Conservation (phyloP, 176 grass and related monocot species). For the Luzula sylvatica region DNA sequence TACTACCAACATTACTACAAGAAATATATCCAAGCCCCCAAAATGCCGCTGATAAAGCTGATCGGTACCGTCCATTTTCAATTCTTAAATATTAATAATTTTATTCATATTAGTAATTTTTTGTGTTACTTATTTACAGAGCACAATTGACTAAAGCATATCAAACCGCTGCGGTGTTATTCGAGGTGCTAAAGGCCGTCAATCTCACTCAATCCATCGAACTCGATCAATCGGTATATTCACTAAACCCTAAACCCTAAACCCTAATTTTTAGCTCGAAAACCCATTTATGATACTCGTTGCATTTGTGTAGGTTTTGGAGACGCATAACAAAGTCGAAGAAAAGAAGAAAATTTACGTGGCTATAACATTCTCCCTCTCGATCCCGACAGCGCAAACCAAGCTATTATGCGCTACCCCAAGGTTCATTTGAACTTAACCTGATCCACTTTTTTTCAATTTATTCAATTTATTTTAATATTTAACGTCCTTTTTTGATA, state of each 20-base stretch:
- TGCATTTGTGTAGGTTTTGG: slow-evolving; percentile 38
- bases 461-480: not conserved
- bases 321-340: slow-evolving; percentile 67
- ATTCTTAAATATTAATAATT: not conserved
- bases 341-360: slow-evolving; percentile 85
- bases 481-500: not conserved
- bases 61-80: slow-evolving; percentile 42
- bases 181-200: slow-evolving; percentile 90
- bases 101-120: not conserved
- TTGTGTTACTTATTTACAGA: slow-evolving; percentile 18
- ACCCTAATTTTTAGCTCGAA: no score
- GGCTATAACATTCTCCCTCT: slow-evolving; percentile 95
- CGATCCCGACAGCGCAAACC: slow-evolving; percentile 66
- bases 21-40: slow-evolving; percentile 91
- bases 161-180: slow-evolving; percentile 85
- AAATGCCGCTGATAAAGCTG: slow-evolving; percentile 71
- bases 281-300: not conserved
- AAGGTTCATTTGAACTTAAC: slow-evolving; percentile 51
- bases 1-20: slow-evolving; percentile 91
- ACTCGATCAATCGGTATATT: slow-evolving; percentile 58
- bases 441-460: not conserved
- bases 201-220: slow-evolving; percentile 81
- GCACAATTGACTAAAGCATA: slow-evolving; percentile 88
- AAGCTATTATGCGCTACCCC: slow-evolving; percentile 71
- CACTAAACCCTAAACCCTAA: no score